These are phyloP conservation scores for Coniella lustricola DNA, from an alignment of 2,329 filamentous ascomycete species.

Conservation along the genomic window DNA sequence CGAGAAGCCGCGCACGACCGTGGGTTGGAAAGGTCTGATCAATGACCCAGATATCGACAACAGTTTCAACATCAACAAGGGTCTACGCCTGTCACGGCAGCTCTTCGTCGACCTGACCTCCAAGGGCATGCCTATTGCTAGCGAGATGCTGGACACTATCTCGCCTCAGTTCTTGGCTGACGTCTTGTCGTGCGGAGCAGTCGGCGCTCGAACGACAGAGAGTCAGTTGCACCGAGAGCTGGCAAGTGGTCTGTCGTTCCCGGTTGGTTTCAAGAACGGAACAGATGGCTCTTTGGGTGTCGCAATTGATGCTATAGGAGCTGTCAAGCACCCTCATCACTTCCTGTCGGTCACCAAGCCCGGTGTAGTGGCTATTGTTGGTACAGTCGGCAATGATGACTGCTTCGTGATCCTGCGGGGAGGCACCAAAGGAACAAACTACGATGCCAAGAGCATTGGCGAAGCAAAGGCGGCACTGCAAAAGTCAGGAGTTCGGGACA, in stretches of 20 bases:
- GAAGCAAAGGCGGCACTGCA: slow-evolving; percentile 73
- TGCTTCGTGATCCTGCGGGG: slow-evolving; percentile 95
- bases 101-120: slow-evolving; percentile 88
- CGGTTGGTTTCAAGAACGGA: slow-evolving; percentile 98
- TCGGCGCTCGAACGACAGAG: slow-evolving; percentile 95
- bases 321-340: slow-evolving; percentile 86
- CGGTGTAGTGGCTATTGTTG: slow-evolving; percentile 88
- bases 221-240: slow-evolving; percentile 92
- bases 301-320: slow-evolving; percentile 91
- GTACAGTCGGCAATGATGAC: slow-evolving; percentile 90
- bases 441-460: slow-evolving; percentile 74
- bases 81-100: slow-evolving; percentile 75
- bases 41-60: slow-evolving; percentile 98
- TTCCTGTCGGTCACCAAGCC: slow-evolving; percentile 98
- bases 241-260: slow-evolving; percentile 90
- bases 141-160: slow-evolving; percentile 97
- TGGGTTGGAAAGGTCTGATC: slow-evolving; percentile 98
- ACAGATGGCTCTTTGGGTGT: slow-evolving; percentile 87
- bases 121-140: slow-evolving; percentile 92
- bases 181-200: slow-evolving; percentile 80
- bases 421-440: slow-evolving; percentile 91
- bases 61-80: slow-evolving; percentile 99
- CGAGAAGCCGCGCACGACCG: slow-evolving; percentile 95
- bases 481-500: slow-evolving; percentile 65
- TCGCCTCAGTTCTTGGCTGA: slow-evolving; percentile 96